phyloP scores from a whole-genome alignment of 805 yeast species.

The Crinitomyces ghanaensis region DNA sequence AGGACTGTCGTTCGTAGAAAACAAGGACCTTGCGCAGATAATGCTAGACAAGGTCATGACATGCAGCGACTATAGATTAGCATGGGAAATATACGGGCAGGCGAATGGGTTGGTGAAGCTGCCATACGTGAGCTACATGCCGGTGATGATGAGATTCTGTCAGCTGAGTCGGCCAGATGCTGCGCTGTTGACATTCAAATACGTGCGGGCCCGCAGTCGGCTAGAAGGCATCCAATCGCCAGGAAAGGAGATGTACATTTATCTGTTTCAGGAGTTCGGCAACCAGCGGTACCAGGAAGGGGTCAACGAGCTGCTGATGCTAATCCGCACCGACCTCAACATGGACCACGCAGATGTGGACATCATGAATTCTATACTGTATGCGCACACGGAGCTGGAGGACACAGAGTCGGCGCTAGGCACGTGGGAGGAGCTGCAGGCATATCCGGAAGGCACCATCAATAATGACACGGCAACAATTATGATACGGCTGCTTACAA shows the following conservation, averaged over 20 bases:
- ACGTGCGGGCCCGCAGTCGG: constrained; percentile 44
- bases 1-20: constrained; percentile 17
- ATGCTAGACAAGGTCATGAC: constrained; percentile 36
- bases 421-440: constrained; percentile 47
- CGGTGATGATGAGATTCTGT: constrained; percentile 48
- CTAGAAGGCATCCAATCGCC: constrained; percentile 43
- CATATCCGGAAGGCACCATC: constrained; percentile 44
- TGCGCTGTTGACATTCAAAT: constrained; percentile 50
- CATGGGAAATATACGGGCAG: constrained; percentile 50
- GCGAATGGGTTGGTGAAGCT: constrained; percentile 43
- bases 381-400: constrained; percentile 49
- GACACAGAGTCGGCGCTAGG: constrained; percentile 30
- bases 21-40: constrained; percentile 31
- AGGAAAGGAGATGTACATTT: constrained; percentile 43
- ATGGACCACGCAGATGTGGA: constrained; percentile 45
- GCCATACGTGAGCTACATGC: constrained; percentile 48
- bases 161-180: constrained; percentile 43
- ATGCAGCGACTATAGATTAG: constrained; percentile 30
- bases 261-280: constrained; percentile 52
- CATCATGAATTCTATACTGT: constrained; percentile 50
- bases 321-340: constrained; percentile 49
- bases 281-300: constrained; percentile 50
- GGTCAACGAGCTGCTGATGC: constrained; percentile 49
- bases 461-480: constrained; percentile 54
- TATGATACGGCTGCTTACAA: constrained; percentile 54